phyloP scores from a whole-genome alignment of 1,284 basidiomycete species.

The Trichosporon faecale region DNA sequence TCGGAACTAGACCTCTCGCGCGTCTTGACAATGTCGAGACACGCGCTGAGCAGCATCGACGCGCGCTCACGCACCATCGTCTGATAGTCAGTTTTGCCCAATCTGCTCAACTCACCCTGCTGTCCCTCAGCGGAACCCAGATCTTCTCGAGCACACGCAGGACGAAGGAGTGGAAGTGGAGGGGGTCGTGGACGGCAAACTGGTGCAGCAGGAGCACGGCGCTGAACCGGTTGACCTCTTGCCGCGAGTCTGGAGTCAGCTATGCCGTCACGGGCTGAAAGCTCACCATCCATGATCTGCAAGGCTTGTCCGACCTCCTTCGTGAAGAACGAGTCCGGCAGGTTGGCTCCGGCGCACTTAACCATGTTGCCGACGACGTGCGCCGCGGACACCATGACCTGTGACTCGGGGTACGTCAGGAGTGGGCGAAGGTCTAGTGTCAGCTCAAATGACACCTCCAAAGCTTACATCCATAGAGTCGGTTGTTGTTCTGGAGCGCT shows the following conservation, averaged over 20 bases:
- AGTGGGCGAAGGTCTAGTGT: slow-evolving; percentile 45
- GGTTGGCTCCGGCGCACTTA: slow-evolving; percentile 44
- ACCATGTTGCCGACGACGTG: slow-evolving; percentile 51
- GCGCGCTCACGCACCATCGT: slow-evolving; percentile 79
- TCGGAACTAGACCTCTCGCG: slow-evolving; percentile 52
- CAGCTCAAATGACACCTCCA: slow-evolving; percentile 9
- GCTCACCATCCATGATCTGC: slow-evolving; percentile 48
- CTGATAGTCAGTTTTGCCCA: slow-evolving; percentile 26
- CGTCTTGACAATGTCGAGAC: slow-evolving; percentile 74
- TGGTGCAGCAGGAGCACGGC: slow-evolving; percentile 76
- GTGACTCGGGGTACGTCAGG: slow-evolving; percentile 47
- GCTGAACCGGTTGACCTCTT: slow-evolving; percentile 50
- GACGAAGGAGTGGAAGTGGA: slow-evolving; percentile 81
- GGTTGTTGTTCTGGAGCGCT: slow-evolving; percentile 45
- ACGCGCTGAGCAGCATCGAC: slow-evolving; percentile 82
- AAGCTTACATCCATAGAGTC: slow-evolving; percentile 48
- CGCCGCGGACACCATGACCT: slow-evolving; percentile 51
- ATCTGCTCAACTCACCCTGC: slow-evolving; percentile 58
- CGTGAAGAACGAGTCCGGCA: slow-evolving; percentile 49
- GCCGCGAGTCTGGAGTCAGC: slow-evolving; percentile 38
- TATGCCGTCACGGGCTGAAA: not conserved
- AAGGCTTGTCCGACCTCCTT: slow-evolving; percentile 51
- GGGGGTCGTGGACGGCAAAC: slow-evolving; percentile 78
- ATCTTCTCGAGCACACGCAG: slow-evolving; percentile 85
- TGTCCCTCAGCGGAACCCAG: slow-evolving; percentile 79